These are phyloP conservation scores for Sporisorium reilianum DNA, from an alignment of 1,284 basidiomycete genomes.

Conservation along the genomic window DNA sequence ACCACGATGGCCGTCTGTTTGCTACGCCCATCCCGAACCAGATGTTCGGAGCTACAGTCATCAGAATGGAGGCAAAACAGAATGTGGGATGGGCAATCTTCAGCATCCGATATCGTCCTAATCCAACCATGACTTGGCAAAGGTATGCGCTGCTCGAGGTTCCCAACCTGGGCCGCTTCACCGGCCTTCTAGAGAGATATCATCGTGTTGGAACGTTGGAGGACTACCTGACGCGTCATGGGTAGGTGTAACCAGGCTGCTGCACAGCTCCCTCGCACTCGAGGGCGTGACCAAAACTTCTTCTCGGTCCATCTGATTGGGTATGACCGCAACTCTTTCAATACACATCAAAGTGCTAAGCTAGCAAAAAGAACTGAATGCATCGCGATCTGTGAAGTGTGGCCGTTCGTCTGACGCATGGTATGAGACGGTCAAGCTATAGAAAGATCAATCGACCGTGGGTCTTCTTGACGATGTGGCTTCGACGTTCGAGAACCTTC, in stretches of 20 bases:
- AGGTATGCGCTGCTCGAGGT: conserved; percentile 13
- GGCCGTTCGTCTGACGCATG: too few relatives aligned
- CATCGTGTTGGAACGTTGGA: background rate
- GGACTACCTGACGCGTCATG: background rate
- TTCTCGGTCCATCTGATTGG: too few relatives aligned
- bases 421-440: too few relatives aligned
- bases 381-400: too few relatives aligned
- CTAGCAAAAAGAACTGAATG: too few relatives aligned
- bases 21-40: conserved; percentile 21
- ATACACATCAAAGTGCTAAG: too few relatives aligned
- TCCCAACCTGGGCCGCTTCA: background rate
- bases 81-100: conserved; percentile 19
- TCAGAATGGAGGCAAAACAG: background rate
- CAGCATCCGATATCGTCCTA: background rate
- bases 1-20: conserved; percentile 6
- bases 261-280: too few relatives aligned
- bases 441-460: background rate
- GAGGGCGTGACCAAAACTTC: background rate
- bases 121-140: conserved; percentile 7
- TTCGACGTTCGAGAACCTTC: background rate
- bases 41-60: too few relatives aligned
- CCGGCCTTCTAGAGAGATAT: background rate
- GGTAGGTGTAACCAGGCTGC: too few relatives aligned
- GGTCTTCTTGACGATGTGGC: background rate
- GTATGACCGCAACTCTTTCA: too few relatives aligned